Percentiles rank a stretch among this genome's conserved stretches.
Evolutionary conservation across 345 rosid species (phyloP).

Genomic region (Boechera divaricarpa): DNA sequence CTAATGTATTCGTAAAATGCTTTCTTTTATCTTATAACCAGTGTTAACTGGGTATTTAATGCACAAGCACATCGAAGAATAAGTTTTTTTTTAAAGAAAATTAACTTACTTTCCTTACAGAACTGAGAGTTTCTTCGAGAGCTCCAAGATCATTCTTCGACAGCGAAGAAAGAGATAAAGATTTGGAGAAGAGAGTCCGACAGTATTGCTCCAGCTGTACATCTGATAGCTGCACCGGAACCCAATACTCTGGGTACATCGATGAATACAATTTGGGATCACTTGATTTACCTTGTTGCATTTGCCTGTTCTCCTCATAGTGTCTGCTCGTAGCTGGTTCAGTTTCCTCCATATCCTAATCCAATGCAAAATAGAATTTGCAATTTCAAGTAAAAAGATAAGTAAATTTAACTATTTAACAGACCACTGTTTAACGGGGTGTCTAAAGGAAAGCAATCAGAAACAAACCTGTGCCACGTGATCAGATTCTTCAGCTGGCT

Average conservation of each 20-base stretch:
- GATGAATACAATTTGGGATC: constrained; percentile 54
- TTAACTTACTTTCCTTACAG: constrained; percentile 68
- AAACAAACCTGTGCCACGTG: constrained; percentile 48
- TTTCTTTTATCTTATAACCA: constrained; percentile 7
- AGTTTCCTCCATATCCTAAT: constrained; percentile 66
- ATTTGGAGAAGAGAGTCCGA: constrained; percentile 63
- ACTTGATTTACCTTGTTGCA: constrained; percentile 41
- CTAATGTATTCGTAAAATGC: background rate
- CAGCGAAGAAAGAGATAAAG: constrained; percentile 61
- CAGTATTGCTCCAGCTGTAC: constrained; percentile 96
- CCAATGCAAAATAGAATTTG: constrained; percentile 44
- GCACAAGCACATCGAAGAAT: constrained; percentile 18
- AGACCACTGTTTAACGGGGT: constrained; percentile 3
- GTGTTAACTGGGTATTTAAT: constrained; percentile 3
- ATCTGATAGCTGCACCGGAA: constrained; percentile 79
- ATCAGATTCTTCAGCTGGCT: constrained; percentile 40
- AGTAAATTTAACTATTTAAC: constrained; percentile 2
- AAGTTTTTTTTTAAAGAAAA: background rate
- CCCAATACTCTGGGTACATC: constrained; percentile 83
- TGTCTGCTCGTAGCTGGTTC: constrained; percentile 46
- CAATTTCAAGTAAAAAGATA: constrained; percentile 20
- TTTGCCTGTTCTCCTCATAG: constrained; percentile 41
- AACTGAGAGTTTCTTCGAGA: constrained; percentile 61
- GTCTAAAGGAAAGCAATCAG: constrained; percentile 17
- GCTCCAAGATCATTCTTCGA: constrained; percentile 64